Percentiles rank a stretch among this genome's conserved stretches.
Evolutionary conservation across 768 basidiomycete genomes (phyloP).

Genomic region (Hypholoma sublateritium): DNA sequence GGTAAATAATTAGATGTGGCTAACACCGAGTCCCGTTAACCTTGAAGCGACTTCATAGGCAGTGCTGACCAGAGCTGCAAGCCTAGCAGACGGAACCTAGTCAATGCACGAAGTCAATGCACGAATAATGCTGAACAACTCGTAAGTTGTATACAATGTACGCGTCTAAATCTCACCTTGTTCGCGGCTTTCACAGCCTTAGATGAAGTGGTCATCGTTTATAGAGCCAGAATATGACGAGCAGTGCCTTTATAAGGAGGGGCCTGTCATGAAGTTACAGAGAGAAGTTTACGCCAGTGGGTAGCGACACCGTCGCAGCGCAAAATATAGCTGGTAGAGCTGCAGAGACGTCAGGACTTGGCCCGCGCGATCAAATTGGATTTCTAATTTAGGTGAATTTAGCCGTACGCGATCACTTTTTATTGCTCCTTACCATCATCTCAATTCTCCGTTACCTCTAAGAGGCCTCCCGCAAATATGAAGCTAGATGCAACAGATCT

Average conservation of each 20-base stretch:
- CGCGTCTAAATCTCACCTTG: constrained; percentile 10
- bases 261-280: neutral
- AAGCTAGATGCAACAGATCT: constrained; percentile 94
- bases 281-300: neutral
- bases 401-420: constrained; percentile 15
- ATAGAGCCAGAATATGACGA: neutral
- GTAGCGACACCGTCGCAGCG: neutral
- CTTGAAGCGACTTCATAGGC: constrained; percentile 13
- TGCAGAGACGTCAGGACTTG: too few relatives aligned
- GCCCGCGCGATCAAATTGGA: neutral
- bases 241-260: neutral
- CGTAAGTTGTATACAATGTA: neutral
- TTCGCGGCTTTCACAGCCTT: constrained; percentile 21
- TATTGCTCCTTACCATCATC: constrained; percentile 3
- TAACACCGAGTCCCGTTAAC: constrained; percentile 2
- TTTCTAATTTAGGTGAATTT: constrained; percentile 10
- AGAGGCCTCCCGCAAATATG: constrained; percentile 45
- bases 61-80: constrained; percentile 15
- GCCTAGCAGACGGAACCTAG: constrained; percentile 18
- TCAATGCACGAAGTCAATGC: neutral
- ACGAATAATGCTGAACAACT: constrained; percentile 4
- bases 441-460: neutral
- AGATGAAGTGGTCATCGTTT: constrained; percentile 12
- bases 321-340: too few relatives aligned
- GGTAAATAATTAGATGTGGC: neutral